Evolutionary conservation across 108 stramenopile genomes (phyloP), one percentile per base, ranked within the genome.

Genomic region (Cyclotella kingstonii): DNA sequence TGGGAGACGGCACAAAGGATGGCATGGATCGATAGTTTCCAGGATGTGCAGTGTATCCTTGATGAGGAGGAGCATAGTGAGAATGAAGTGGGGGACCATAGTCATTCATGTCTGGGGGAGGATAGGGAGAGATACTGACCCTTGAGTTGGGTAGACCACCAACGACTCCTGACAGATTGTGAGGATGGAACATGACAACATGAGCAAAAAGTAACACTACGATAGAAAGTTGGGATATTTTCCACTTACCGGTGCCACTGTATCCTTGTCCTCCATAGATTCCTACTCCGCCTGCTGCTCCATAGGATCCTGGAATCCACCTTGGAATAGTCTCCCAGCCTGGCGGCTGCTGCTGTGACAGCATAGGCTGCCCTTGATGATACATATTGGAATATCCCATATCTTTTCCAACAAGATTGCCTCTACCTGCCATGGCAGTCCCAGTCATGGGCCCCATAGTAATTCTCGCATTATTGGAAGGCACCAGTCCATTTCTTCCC

Each of bases 61-160:
- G 45, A 15, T 62, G 43, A 34, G 10, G 14, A 10, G 31, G 17
- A 8, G 4, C n/a, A 15, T 5, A 5, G 19, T 44, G 19, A 18
- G 17, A n/a, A n/a, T 23, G 33, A 27, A 33, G 45, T 21, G 42
- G 41, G 7, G 42, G 18, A 2, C 60, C 60, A 23, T 62, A 62
- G 27, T 62, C 60, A 25, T 62, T 62, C 47, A 62, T 49, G 34
- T 47, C 60, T 8, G 60, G 60, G 22, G 60, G 33, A 14, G 60
- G 60, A 26, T 62, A 62, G 2, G 60, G 48, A 4, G 48, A 36
- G 9, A 62, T 47, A 35, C 49, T 33, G 36, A 38, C 36, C 10
- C 12, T 38, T 8, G 28, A 18, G 45, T 34, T 45, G 28, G 8
- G 17, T n/a, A n/a, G n/a, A n/a, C n/a, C n/a, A n/a, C n/a, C n/a